phyloP scores from a whole-genome alignment of 192 early-diverging fungal species.

The Gonapodya sp. region DNA sequence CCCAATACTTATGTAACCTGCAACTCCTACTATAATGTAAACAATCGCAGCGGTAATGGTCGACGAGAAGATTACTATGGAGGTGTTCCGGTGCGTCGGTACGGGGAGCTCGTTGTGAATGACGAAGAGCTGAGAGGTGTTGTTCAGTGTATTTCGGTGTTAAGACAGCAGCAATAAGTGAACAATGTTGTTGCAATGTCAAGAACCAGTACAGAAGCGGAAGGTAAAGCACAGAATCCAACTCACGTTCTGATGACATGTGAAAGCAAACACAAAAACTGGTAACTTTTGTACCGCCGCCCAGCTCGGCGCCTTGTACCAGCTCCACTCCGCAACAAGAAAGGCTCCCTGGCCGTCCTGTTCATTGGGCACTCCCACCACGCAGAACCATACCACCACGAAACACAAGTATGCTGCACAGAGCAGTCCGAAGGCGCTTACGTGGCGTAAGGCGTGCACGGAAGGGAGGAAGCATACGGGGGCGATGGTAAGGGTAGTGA shows the following conservation, averaged over 20 bases:
- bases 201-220: too few species aligned
- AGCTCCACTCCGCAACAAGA: background rate
- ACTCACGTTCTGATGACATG: conserved; percentile 94
- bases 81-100: conserved; percentile 62
- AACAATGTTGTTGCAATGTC: too few species aligned
- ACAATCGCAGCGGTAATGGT: conserved; percentile 64
- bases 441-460: background rate
- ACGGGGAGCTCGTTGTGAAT: conserved; percentile 91
- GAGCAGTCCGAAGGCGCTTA: background rate
- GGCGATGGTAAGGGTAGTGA: background rate
- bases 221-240: too few species aligned
- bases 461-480: background rate
- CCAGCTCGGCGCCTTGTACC: background rate
- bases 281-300: conserved; percentile 42
- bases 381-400: background rate
- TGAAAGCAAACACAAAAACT: conserved; percentile 98
- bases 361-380: background rate
- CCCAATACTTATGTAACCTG: conserved; percentile 91
- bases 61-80: conserved; percentile 59
- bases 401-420: conserved; percentile 23
- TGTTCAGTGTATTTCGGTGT: conserved; percentile 15
- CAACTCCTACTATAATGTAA: conserved; percentile 77
- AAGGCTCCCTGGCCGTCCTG: background rate
- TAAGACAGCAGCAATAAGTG: conserved; percentile 10
- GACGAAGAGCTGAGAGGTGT: conserved; percentile 68